Evolutionary conservation across 2,329 filamentous ascomycete genomes (phyloP).

Genomic region (Meredithiella fracta): DNA sequence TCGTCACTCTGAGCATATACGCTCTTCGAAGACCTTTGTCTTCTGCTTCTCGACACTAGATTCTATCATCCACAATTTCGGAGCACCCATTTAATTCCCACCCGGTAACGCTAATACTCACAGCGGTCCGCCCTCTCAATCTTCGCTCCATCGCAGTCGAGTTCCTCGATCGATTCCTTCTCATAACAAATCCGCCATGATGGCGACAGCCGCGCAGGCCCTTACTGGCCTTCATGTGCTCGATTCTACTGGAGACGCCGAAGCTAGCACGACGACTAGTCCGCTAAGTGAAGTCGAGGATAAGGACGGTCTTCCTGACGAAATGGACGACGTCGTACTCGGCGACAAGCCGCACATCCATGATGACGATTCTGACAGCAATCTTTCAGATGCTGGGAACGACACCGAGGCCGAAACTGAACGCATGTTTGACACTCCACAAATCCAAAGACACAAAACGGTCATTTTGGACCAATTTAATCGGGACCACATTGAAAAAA

Average conservation of each 20-base stretch:
- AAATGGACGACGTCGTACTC: constrained; percentile 41
- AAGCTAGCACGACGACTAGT: constrained; percentile 65
- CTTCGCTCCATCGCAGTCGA: background rate
- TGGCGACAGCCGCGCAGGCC: constrained; percentile 38
- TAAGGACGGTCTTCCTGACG: constrained; percentile 53
- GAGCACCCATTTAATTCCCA: background rate
- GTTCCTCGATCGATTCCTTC: constrained; percentile 14
- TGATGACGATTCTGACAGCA: constrained; percentile 28
- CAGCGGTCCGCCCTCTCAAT: background rate
- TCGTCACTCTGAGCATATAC: background rate
- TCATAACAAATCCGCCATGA: constrained; percentile 19
- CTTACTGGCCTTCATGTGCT: constrained; percentile 32
- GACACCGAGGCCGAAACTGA: constrained; percentile 87
- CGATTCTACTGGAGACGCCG: constrained; percentile 32
- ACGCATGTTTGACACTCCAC: constrained; percentile 76
- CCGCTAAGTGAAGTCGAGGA: constrained; percentile 88
- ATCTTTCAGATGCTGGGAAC: constrained; percentile 41
- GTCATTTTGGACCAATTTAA: constrained; percentile 42
- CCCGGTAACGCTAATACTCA: background rate
- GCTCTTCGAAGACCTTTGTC: too few species aligned
- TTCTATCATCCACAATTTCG: background rate
- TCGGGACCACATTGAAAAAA: constrained; percentile 41
- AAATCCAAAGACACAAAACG: constrained; percentile 45
- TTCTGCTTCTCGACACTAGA: background rate
- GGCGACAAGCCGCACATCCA: constrained; percentile 19